Evolutionary conservation across 1,284 basidiomycete genomes (phyloP).

Genomic region (Jaminaea rosea): DNA sequence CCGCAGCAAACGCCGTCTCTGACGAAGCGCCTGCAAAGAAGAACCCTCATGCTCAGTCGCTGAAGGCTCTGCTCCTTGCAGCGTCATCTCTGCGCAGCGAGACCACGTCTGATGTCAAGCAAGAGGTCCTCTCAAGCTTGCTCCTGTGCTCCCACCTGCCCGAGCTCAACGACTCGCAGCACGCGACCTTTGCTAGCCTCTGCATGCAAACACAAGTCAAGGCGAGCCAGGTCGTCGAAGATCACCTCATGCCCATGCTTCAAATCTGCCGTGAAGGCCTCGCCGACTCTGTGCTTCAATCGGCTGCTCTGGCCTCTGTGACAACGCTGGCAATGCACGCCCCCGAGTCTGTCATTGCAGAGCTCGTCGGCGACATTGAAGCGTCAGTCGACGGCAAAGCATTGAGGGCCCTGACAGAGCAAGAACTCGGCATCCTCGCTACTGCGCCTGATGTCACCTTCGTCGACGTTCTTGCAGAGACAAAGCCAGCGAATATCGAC

Average conservation of each 20-base stretch:
- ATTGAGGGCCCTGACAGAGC: conserved; percentile 18
- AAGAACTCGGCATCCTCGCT: conserved; percentile 41
- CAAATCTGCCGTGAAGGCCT: conserved; percentile 17
- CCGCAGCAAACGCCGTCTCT: conserved; percentile 11
- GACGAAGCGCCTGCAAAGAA: conserved; percentile 19
- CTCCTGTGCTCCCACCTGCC: conserved; percentile 39
- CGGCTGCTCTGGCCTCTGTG: conserved; percentile 31
- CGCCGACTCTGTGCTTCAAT: conserved; percentile 13
- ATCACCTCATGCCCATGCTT: conserved; percentile 22
- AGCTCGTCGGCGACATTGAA: conserved; percentile 25
- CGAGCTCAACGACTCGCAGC: conserved; percentile 24
- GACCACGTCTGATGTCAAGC: conserved; percentile 8
- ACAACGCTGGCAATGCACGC: conserved; percentile 34
- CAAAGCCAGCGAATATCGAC: conserved; percentile 12
- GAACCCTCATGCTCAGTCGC: conserved; percentile 18
- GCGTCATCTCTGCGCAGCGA: conserved; percentile 19
- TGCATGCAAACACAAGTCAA: conserved; percentile 31
- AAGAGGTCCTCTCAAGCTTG: conserved; percentile 28
- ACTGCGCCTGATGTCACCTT: conserved; percentile 30
- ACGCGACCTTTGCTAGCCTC: conserved; percentile 34
- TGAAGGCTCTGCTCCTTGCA: conserved; percentile 22
- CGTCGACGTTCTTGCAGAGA: conserved; percentile 31
- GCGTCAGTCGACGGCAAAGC: conserved; percentile 19
- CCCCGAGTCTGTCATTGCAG: conserved; percentile 28
- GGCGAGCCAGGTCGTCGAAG: conserved; percentile 29